Conservation (phyloP, 768 basidiomycete species). For the Atractiella rhizophila region DNA sequence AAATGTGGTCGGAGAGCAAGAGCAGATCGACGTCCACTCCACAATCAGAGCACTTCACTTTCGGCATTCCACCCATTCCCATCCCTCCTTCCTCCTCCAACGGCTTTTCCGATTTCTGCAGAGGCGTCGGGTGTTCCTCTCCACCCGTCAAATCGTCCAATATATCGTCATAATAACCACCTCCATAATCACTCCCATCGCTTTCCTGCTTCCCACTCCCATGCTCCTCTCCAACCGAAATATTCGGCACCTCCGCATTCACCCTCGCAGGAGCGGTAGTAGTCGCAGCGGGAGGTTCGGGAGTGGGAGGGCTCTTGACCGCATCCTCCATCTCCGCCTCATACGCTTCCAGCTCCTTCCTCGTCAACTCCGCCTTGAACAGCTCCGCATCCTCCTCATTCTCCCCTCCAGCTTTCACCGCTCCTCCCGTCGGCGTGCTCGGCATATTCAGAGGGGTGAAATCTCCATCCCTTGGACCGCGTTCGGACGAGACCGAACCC, state of each 20-base stretch:
- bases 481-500: too few species aligned
- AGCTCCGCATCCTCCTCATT: too few species aligned
- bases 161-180: not conserved
- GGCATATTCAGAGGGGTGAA: too few species aligned
- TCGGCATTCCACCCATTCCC: conserved; percentile 7
- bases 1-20: conserved; percentile 4
- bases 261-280: not conserved
- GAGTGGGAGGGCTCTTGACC: not conserved
- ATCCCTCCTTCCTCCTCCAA: too few species aligned
- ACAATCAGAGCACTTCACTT: conserved; percentile 8
- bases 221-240: too few species aligned
- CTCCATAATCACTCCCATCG: not conserved
- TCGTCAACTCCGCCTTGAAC: too few species aligned
- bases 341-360: not conserved
- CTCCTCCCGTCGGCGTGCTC: too few species aligned
- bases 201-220: too few species aligned
- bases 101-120: too few species aligned
- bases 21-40: conserved; percentile 2
- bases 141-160: not conserved
- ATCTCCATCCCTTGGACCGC: too few species aligned
- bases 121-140: not conserved
- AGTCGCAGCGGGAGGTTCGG: not conserved
- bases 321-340: not conserved
- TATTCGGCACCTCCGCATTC: not conserved
- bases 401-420: too few species aligned